These are phyloP conservation scores for Spatholobus suberectus DNA, from an alignment of 306 rosid species.

Conservation along the genomic window DNA sequence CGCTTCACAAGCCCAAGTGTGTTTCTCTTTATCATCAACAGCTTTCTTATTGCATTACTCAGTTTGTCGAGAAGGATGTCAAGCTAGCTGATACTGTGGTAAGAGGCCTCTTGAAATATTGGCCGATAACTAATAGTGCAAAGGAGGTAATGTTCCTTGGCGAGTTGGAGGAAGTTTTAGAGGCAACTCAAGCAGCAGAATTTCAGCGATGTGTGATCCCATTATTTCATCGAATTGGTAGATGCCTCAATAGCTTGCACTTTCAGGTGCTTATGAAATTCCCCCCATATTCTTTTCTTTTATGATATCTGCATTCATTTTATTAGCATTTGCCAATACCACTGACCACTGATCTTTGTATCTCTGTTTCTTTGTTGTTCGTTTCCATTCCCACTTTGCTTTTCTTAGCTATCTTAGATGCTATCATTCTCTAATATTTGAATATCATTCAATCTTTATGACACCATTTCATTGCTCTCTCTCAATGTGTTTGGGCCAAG, in stretches of 20 bases:
- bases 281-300: neutral
- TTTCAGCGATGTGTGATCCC: constrained; percentile 71
- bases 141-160: constrained; percentile 76
- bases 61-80: constrained; percentile 72
- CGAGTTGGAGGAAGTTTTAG: constrained; percentile 71
- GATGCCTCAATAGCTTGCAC: constrained; percentile 69
- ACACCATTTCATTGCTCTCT: neutral
- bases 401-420: neutral
- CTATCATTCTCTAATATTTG: constrained; percentile 20
- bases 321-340: constrained; percentile 20
- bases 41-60: constrained; percentile 67
- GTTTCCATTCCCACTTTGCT: neutral
- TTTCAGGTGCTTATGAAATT: constrained; percentile 59
- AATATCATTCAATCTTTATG: neutral
- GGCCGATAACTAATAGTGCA: constrained; percentile 67
- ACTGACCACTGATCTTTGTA: neutral
- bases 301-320: constrained; percentile 13
- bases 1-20: constrained; percentile 75
- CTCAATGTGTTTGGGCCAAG: neutral
- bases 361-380: neutral
- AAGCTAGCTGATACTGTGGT: constrained; percentile 70
- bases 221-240: constrained; percentile 59
- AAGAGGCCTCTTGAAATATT: constrained; percentile 66
- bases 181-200: constrained; percentile 64
- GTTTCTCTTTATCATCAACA: constrained; percentile 67